These are phyloP conservation scores for Thermomucor indicae-seudaticae DNA, from an alignment of 371 early-diverging fungal genomes.

Conservation along the genomic window DNA sequence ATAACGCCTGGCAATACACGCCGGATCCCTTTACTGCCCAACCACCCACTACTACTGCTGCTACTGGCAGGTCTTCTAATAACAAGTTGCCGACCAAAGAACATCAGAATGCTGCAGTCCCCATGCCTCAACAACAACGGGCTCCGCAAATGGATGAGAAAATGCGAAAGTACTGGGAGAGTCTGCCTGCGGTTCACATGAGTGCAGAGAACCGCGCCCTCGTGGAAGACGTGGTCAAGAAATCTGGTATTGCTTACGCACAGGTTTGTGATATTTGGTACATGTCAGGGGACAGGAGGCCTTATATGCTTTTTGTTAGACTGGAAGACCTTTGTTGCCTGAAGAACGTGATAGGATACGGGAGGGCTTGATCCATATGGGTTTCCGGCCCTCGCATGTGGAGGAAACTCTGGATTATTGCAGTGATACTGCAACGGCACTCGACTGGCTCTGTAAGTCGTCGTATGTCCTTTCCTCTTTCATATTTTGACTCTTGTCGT, in stretches of 20 bases:
- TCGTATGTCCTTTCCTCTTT: background rate
- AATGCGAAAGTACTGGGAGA: slow-evolving; percentile 61
- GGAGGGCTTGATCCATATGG: slow-evolving; percentile 54
- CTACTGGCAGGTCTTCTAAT: slow-evolving; percentile 2
- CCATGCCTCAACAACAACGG: slow-evolving; percentile 24
- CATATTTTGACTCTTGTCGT: background rate
- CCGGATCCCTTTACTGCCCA: slow-evolving; percentile 72
- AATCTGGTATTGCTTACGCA: slow-evolving; percentile 26
- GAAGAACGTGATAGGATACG: slow-evolving; percentile 35
- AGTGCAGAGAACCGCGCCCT: slow-evolving; percentile 50
- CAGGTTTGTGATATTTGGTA: slow-evolving; percentile 23
- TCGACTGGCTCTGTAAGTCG: slow-evolving; percentile 85
- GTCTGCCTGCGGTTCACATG: slow-evolving; percentile 70
- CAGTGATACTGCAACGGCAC: slow-evolving; percentile 44
- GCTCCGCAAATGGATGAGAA: slow-evolving; percentile 35
- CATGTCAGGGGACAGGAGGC: background rate
- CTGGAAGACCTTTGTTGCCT: slow-evolving; percentile 25
- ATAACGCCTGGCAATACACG: slow-evolving; percentile 57
- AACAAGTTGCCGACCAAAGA: slow-evolving; percentile 24
- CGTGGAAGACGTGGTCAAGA: slow-evolving; percentile 62
- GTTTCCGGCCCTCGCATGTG: slow-evolving; percentile 72
- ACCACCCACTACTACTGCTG: slow-evolving; percentile 23
- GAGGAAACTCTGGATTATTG: slow-evolving; percentile 69
- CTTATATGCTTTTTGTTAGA: slow-evolving; percentile 1
- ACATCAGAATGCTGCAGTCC: slow-evolving; percentile 30